Conservation (phyloP, 1,284 basidiomycete genomes). For the Cerioporus squamosus region DNA sequence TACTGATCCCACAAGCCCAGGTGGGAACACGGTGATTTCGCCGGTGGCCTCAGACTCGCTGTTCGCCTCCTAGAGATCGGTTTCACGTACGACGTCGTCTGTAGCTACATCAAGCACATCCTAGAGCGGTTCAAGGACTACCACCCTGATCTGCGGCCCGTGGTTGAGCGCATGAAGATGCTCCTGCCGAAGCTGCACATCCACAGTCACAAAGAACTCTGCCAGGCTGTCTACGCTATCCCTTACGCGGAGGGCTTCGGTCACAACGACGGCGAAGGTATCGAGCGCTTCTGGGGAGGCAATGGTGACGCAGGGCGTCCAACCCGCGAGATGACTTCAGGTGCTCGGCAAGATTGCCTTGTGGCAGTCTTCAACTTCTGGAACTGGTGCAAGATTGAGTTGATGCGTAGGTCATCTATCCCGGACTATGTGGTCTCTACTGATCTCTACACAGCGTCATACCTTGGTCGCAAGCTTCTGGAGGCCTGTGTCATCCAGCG, state of each 20-base stretch:
- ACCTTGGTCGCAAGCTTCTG: too few species aligned
- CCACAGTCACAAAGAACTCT: conserved; percentile 7
- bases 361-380: too few species aligned
- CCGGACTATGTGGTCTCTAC: too few species aligned
- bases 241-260: conserved; percentile 4
- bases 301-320: not conserved
- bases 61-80: not conserved
- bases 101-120: conserved; percentile 4
- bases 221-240: conserved; percentile 6
- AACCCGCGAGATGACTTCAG: too few species aligned
- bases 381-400: too few species aligned
- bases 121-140: not conserved
- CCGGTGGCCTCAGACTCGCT: not conserved
- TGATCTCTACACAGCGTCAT: too few species aligned
- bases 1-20: too few species aligned
- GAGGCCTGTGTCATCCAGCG: too few species aligned
- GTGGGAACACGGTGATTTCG: not conserved
- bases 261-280: not conserved
- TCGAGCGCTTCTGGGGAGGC: not conserved
- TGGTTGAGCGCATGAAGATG: not conserved
- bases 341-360: too few species aligned
- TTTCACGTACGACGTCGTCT: conserved; percentile 5
- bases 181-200: conserved; percentile 9
- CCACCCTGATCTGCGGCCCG: not conserved
- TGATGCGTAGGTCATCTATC: too few species aligned